Percentiles rank a stretch among this genome's conserved stretches.
These are phyloP conservation scores for Asterophora parasitica DNA, from an alignment of 768 basidiomycete genomes.

Conservation along the genomic window DNA sequence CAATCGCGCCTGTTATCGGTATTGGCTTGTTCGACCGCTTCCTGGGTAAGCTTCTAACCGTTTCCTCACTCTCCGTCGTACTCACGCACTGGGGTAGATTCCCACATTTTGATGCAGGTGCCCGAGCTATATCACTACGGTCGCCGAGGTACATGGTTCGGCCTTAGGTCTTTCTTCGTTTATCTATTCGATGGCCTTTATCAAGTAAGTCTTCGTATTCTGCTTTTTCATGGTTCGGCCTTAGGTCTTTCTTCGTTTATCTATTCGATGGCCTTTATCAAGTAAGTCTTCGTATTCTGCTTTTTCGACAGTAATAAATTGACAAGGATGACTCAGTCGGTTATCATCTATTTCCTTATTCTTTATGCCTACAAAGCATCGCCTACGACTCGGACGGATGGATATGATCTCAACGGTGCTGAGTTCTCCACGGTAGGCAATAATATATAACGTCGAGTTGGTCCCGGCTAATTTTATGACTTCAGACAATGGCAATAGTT, in stretches of 20 bases:
- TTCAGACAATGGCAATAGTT: constrained; percentile 75
- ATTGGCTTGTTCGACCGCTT: constrained; percentile 94
- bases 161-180: constrained; percentile 52
- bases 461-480: neutral
- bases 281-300: constrained; percentile 9
- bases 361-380: constrained; percentile 67
- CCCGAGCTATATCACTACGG: constrained; percentile 89
- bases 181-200: constrained; percentile 20
- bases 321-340: constrained; percentile 50
- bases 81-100: constrained; percentile 41
- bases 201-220: constrained; percentile 15
- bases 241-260: constrained; percentile 49
- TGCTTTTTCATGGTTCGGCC: constrained; percentile 67
- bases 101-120: constrained; percentile 79
- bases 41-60: constrained; percentile 48
- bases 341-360: constrained; percentile 83
- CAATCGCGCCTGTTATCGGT: constrained; percentile 84
- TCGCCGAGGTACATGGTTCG: constrained; percentile 77
- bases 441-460: neutral
- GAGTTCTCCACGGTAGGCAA: constrained; percentile 82
- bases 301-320: neutral
- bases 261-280: constrained; percentile 20
- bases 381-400: constrained; percentile 72
- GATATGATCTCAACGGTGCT: constrained; percentile 64
- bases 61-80: neutral